Percentiles rank a stretch among this genome's conserved stretches.
Conservation (phyloP, 2,329 filamentous ascomycete genomes). For the Furcasterigmium furcatum region DNA sequence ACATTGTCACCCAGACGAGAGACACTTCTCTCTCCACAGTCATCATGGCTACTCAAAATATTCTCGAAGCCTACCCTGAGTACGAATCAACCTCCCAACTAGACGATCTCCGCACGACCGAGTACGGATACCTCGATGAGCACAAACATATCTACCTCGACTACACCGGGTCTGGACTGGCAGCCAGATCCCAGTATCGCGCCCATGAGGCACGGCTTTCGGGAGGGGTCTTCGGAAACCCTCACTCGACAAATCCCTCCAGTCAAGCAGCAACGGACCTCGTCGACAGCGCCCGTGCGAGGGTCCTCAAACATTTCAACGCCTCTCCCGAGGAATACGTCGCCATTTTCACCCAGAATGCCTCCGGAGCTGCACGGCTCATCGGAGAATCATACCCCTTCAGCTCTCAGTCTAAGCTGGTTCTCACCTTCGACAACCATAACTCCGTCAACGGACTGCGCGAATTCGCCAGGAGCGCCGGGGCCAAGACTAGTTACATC, state of each 20-base stretch:
- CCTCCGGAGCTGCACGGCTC: constrained; percentile 32
- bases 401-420: constrained; percentile 15
- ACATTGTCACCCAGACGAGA: too few species aligned
- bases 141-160: constrained; percentile 36
- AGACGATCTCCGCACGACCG: constrained; percentile 24
- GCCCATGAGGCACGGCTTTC: constrained; percentile 25
- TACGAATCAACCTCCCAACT: constrained; percentile 25
- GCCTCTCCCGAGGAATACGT: constrained; percentile 32
- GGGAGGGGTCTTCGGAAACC: constrained; percentile 31
- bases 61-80: constrained; percentile 24
- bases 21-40: too few species aligned
- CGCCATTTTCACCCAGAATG: constrained; percentile 36
- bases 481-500: constrained; percentile 24
- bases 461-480: constrained; percentile 24
- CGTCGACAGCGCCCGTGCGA: constrained; percentile 24
- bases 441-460: constrained; percentile 37
- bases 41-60: too few species aligned
- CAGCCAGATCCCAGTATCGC: constrained; percentile 24
- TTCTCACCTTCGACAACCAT: constrained; percentile 37
- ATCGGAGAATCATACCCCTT: constrained; percentile 36
- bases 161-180: constrained; percentile 34
- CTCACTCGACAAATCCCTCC: constrained; percentile 34
- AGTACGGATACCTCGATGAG: constrained; percentile 33
- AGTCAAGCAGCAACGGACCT: constrained; percentile 27
- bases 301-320: constrained; percentile 27